Percentiles rank a stretch among this genome's conserved stretches.
Conservation (phyloP, 2,329 filamentous ascomycete species). For the Xenoacremonium recifei region DNA sequence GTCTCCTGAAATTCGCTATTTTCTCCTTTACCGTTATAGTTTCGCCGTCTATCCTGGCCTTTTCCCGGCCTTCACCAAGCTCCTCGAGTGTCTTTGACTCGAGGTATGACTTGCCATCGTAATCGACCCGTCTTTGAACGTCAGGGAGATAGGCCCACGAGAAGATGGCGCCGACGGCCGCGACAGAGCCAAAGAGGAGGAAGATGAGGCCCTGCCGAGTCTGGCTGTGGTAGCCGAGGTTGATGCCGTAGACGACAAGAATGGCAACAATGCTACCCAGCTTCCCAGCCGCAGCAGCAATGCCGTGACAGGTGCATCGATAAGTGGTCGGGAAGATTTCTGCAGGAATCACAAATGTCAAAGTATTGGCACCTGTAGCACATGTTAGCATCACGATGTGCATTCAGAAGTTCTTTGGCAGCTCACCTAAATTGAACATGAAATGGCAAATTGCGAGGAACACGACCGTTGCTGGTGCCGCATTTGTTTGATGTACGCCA, state of each 20-base stretch:
- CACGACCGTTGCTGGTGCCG: conserved; percentile 46
- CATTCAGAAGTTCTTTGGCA: background rate
- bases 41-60: conserved; percentile 44
- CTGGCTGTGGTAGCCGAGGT: conserved; percentile 39
- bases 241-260: conserved; percentile 50
- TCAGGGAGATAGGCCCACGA: conserved; percentile 54
- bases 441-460: conserved; percentile 54
- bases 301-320: conserved; percentile 60
- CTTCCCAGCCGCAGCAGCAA: conserved; percentile 60
- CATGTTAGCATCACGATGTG: conserved; percentile 9
- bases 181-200: conserved; percentile 49
- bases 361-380: conserved; percentile 52
- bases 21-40: conserved; percentile 44
- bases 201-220: conserved; percentile 50
- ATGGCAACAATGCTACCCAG: conserved; percentile 54
- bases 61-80: conserved; percentile 46
- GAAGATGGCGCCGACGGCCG: conserved; percentile 47
- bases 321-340: conserved; percentile 65
- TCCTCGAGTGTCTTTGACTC: conserved; percentile 51
- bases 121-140: conserved; percentile 39
- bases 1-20: conserved; percentile 36
- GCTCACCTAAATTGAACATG: conserved; percentile 53
- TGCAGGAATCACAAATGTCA: conserved; percentile 63
- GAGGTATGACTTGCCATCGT: conserved; percentile 35
- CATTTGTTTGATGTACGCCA: conserved; percentile 39